Conservation (phyloP, 2,329 filamentous ascomycete genomes). For the Chaetomiaceae sp. region DNA sequence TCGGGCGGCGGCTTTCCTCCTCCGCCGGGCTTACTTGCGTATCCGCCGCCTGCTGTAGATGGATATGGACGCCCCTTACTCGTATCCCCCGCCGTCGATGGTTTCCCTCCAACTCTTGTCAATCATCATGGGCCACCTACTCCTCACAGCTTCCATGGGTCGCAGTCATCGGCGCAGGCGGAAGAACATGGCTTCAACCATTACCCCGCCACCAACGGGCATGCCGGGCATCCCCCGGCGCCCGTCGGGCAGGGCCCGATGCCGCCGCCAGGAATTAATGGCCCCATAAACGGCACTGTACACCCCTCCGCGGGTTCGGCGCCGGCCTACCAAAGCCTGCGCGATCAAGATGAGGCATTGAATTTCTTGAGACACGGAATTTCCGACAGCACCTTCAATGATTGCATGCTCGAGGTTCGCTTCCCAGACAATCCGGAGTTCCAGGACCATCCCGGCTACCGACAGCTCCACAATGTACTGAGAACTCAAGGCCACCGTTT, state of each 20-base stretch:
- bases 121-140: conserved; percentile 50
- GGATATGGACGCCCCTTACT: conserved; percentile 28
- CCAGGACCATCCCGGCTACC: conserved; percentile 21
- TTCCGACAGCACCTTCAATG: conserved; percentile 32
- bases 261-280: conserved; percentile 10
- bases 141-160: conserved; percentile 59
- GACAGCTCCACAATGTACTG: conserved; percentile 25
- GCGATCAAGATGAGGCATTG: conserved; percentile 21
- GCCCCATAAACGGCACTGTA: conserved; percentile 12
- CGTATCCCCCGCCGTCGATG: conserved; percentile 30
- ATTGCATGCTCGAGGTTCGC: conserved; percentile 45
- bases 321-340: conserved; percentile 8
- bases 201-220: conserved; percentile 28
- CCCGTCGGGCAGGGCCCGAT: conserved; percentile 6
- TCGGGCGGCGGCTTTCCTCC: conserved; percentile 43
- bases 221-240: conserved; percentile 14
- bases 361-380: conserved; percentile 19
- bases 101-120: conserved; percentile 37
- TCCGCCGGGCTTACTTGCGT: conserved; percentile 42
- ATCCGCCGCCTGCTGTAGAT: conserved; percentile 19
- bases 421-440: conserved; percentile 29
- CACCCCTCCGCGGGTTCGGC: conserved; percentile 3
- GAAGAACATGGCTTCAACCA: conserved; percentile 36
- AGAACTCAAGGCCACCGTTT: conserved; percentile 52
- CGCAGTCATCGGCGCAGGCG: conserved; percentile 50